Evolutionary conservation across 75 land plant genomes (phyloP).

Genomic region (Gnetum montanum): DNA sequence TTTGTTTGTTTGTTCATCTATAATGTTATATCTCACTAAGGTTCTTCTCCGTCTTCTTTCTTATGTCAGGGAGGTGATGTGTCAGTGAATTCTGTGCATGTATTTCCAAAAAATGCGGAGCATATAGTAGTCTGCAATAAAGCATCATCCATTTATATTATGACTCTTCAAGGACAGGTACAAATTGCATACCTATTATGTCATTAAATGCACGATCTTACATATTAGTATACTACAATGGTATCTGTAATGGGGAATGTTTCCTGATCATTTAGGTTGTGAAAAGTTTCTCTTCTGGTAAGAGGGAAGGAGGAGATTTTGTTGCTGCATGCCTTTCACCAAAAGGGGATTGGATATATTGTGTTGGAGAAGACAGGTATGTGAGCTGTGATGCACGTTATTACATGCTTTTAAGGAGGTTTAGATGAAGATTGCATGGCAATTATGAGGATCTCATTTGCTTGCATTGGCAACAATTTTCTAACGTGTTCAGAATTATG

Average conservation of each 20-base stretch:
- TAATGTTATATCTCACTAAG: too few species aligned
- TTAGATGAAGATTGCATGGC: too few species aligned
- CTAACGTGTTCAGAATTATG: too few species aligned
- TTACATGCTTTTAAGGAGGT: not conserved
- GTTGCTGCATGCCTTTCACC: constrained; percentile 91
- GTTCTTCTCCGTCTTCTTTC: not conserved
- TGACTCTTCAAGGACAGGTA: constrained; percentile 99
- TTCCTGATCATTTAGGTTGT: constrained; percentile 62
- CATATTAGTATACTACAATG: too few species aligned
- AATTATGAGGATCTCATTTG: too few species aligned
- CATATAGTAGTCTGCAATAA: constrained; percentile 90
- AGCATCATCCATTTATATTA: constrained; percentile 86
- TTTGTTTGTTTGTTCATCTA: too few species aligned
- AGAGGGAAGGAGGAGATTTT: constrained; percentile 96
- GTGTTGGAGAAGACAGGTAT: constrained; percentile 95
- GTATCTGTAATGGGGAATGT: too few species aligned
- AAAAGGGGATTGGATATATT: constrained; percentile 98
- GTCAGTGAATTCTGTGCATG: constrained; percentile 85
- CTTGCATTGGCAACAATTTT: too few species aligned
- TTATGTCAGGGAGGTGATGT: constrained; percentile 93
- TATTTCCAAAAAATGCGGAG: constrained; percentile 84
- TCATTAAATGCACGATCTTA: not conserved
- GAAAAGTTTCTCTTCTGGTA: constrained; percentile 96
- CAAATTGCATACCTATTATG: not conserved
- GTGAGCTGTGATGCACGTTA: too few species aligned